Evolutionary conservation across 2,329 filamentous ascomycete genomes (phyloP).

Genomic region (Phyllosticta paracitricarpa): DNA sequence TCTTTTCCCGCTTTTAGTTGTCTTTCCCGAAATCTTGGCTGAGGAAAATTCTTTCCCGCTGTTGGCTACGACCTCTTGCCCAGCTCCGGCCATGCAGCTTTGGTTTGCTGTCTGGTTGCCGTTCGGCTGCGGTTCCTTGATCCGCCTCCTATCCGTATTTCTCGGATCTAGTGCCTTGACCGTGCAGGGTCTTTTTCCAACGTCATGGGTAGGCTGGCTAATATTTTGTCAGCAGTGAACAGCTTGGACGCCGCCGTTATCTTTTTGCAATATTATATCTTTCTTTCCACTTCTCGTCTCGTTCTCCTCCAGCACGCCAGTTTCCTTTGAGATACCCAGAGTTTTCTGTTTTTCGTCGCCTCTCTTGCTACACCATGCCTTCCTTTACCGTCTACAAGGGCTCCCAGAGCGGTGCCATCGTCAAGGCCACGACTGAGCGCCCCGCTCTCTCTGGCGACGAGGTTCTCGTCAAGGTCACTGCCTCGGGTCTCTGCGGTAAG

Average conservation of each 20-base stretch:
- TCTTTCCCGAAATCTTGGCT: neutral
- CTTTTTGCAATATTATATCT: constrained; percentile 1
- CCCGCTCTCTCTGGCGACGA: constrained; percentile 41
- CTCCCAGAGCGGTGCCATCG: constrained; percentile 46
- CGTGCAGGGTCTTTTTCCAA: neutral
- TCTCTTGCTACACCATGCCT: constrained; percentile 19
- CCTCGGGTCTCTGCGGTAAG: constrained; percentile 54
- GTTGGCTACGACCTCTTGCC: neutral
- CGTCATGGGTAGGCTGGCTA: constrained; percentile 5
- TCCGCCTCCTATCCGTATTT: neutral
- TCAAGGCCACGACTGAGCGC: constrained; percentile 39
- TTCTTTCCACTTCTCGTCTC: neutral
- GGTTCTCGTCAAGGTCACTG: constrained; percentile 53
- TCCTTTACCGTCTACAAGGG: constrained; percentile 57
- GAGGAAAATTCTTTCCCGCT: neutral
- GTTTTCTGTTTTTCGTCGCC: neutral
- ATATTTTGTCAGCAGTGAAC: neutral
- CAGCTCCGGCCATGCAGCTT: neutral
- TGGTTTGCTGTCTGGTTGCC: neutral
- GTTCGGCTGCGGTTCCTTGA: neutral
- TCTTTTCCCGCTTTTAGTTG: neutral
- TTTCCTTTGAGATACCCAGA: neutral
- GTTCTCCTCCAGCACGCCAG: neutral
- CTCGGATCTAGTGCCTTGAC: constrained; percentile 1
- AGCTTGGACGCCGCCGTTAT: neutral